phyloP scores from a whole-genome alignment of 495 filamentous ascomycete species.

The Cercophora samala region DNA sequence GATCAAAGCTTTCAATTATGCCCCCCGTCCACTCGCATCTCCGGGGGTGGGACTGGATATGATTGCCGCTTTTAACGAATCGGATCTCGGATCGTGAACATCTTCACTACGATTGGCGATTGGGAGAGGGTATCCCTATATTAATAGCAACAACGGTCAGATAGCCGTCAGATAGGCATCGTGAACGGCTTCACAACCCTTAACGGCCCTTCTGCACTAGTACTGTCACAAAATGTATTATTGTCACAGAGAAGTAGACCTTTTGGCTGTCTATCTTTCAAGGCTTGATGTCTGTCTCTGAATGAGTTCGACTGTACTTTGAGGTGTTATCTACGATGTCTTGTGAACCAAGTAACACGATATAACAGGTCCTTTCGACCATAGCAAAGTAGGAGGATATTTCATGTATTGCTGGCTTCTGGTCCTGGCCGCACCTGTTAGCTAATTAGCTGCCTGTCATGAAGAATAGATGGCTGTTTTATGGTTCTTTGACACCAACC shows the following conservation, averaged over 20 bases:
- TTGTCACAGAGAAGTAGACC: no score
- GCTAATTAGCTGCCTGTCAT: neutral
- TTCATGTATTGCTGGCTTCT: neutral
- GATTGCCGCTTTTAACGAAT: constrained; percentile 5
- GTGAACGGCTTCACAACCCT: neutral
- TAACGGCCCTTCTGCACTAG: neutral
- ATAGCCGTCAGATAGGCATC: neutral
- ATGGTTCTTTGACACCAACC: neutral
- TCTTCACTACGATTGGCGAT: neutral
- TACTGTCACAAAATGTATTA: no score
- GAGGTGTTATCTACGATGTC: no score
- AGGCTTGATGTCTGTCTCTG: no score
- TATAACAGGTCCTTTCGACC: no score
- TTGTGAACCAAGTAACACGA: no score
- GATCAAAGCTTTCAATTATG: neutral
- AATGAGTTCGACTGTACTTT: no score
- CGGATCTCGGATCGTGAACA: constrained; percentile 10
- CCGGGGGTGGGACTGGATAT: constrained; percentile 19
- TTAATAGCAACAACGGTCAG: neutral
- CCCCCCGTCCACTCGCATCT: constrained; percentile 16
- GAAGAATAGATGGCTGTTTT: no score
- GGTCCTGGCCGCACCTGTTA: neutral
- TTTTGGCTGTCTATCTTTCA: no score
- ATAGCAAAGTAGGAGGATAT: no score
- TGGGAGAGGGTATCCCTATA: neutral